Evolutionary conservation across 441 rosid species (phyloP).

Genomic region (Erodium moschatum): DNA sequence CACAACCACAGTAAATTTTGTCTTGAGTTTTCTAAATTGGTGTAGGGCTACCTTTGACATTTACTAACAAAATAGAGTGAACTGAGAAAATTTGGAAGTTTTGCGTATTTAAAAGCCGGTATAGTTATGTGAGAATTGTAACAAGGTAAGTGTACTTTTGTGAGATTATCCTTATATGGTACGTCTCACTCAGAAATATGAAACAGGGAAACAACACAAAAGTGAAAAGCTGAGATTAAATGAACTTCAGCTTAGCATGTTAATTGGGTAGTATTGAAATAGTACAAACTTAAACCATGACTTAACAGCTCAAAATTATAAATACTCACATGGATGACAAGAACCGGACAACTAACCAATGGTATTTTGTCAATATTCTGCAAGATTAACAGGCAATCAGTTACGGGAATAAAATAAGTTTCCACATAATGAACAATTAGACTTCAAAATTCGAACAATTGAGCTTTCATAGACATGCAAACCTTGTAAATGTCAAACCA

Average conservation of each 20-base stretch:
- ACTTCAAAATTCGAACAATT: not conserved
- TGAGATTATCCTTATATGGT: no score
- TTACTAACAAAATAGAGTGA: no score
- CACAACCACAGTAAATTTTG: no score
- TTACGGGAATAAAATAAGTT: not conserved
- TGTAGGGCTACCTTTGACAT: no score
- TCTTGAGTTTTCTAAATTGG: no score
- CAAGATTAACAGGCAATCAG: slow-evolving; percentile 16
- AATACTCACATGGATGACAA: slow-evolving; percentile 65
- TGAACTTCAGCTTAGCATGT: not conserved
- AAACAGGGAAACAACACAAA: not conserved
- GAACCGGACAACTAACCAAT: slow-evolving; percentile 61
- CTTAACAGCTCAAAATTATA: not conserved
- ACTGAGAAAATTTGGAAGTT: no score
- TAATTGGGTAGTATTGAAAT: not conserved
- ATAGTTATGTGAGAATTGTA: no score
- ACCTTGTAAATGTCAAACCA: slow-evolving; percentile 97
- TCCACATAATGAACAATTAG: not conserved
- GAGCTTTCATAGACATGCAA: not conserved
- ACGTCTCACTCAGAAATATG: not conserved
- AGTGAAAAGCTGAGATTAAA: not conserved
- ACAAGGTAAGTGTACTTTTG: no score
- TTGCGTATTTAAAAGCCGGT: no score
- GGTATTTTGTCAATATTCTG: slow-evolving; percentile 90
- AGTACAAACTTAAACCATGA: not conserved